A percentile compares a stretch with the other conserved stretches of the same genome.
phyloP scores from a whole-genome alignment of 2,329 filamentous ascomycete species.

The Fusarium euwallaceae region DNA sequence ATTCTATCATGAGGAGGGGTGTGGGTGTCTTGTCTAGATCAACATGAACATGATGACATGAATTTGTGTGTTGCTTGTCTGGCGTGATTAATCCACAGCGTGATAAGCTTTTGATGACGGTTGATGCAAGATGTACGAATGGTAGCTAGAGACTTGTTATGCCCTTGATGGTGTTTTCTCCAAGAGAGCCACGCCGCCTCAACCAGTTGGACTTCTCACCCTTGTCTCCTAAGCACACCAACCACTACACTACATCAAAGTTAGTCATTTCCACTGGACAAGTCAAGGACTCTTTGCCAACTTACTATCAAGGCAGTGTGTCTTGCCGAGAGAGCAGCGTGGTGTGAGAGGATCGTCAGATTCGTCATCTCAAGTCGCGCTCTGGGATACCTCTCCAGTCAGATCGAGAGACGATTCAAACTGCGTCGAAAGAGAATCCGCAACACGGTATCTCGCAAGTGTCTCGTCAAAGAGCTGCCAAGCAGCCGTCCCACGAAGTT shows the following conservation, averaged over 20 bases:
- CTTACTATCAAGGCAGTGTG: not conserved
- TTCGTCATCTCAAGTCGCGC: not conserved
- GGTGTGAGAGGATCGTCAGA: not conserved
- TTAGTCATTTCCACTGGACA: not conserved
- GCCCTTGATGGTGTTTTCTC: not conserved
- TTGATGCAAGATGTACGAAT: not conserved
- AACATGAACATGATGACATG: conserved; percentile 22
- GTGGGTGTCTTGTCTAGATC: conserved; percentile 17
- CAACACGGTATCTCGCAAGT: not conserved
- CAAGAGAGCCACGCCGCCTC: not conserved
- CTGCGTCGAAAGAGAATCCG: not conserved
- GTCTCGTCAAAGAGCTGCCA: not conserved
- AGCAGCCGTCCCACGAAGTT: not conserved
- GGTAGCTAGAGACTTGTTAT: not conserved
- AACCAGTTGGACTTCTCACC: no score
- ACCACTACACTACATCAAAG: not conserved
- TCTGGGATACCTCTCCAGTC: not conserved
- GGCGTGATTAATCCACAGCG: not conserved
- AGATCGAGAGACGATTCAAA: not conserved
- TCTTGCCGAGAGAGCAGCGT: not conserved
- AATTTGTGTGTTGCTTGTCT: conserved; percentile 4
- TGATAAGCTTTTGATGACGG: not conserved
- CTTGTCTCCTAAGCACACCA: not conserved
- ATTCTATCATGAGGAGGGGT: not conserved
- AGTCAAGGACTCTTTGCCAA: not conserved